A percentile compares a stretch with the other conserved stretches of the same genome.
Conservation (phyloP, 1,284 basidiomycete genomes). For the Trichosporon asahii region DNA sequence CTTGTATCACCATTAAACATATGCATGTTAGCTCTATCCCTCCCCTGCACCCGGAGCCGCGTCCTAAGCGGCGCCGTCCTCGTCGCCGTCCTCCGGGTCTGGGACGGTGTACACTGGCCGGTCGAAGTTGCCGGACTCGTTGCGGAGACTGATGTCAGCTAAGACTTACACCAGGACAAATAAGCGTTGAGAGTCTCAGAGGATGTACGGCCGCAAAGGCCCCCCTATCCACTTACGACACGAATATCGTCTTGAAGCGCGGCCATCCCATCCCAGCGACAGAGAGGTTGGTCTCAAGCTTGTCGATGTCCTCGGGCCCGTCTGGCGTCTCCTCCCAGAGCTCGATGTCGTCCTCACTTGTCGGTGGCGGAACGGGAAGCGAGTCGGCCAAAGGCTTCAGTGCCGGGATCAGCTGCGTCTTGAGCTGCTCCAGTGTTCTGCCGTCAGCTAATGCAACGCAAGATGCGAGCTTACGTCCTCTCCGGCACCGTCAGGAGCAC, state of each 20-base stretch:
- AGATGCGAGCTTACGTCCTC: constrained; percentile 33
- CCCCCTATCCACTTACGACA: constrained; percentile 32
- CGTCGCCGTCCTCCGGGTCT: constrained; percentile 24
- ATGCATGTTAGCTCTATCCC: constrained; percentile 12
- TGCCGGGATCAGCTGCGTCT: constrained; percentile 30
- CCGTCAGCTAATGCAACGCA: neutral
- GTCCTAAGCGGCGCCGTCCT: constrained; percentile 9
- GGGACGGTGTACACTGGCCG: constrained; percentile 32
- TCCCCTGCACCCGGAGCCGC: neutral
- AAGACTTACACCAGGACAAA: too few species aligned
- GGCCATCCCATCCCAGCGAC: constrained; percentile 33
- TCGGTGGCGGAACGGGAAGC: constrained; percentile 24
- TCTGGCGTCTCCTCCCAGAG: constrained; percentile 36
- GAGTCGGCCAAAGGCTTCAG: constrained; percentile 27
- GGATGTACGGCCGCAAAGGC: too few species aligned
- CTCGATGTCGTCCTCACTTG: constrained; percentile 29
- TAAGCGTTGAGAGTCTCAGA: too few species aligned
- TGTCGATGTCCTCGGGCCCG: constrained; percentile 15
- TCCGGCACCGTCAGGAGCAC: constrained; percentile 41
- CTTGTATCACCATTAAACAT: constrained; percentile 6
- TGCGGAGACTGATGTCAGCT: constrained; percentile 30
- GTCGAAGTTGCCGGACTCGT: constrained; percentile 31
- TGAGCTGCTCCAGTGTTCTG: constrained; percentile 17
- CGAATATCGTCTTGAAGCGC: constrained; percentile 42
- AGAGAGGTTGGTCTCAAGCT: constrained; percentile 18